Conservation (phyloP, 2,329 filamentous ascomycete species). For the Colletotrichum salicis region DNA sequence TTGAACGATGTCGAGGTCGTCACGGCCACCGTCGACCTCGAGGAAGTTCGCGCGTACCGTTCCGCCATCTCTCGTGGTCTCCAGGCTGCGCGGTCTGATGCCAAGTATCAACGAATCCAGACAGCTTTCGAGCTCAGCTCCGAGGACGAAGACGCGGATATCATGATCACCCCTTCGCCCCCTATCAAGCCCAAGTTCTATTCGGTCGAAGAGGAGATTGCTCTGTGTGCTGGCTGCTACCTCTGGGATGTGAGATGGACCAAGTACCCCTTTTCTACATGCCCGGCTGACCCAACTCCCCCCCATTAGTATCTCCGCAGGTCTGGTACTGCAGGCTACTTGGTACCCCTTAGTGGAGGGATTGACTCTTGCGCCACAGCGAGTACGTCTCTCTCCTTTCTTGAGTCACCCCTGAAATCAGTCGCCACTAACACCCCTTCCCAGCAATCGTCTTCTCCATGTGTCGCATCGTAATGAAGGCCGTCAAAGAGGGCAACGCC, state of each 20-base stretch:
- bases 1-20: slow-evolving; percentile 74
- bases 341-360: slow-evolving; percentile 64
- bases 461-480: slow-evolving; percentile 66
- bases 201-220: slow-evolving; percentile 74
- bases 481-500: slow-evolving; percentile 55
- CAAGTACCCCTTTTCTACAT: neutral
- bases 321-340: slow-evolving; percentile 58
- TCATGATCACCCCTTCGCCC: slow-evolving; percentile 53
- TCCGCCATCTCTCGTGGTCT: slow-evolving; percentile 65
- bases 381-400: slow-evolving; percentile 5
- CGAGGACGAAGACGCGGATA: slow-evolving; percentile 51
- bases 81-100: slow-evolving; percentile 63
- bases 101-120: slow-evolving; percentile 58
- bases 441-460: slow-evolving; percentile 54
- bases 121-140: slow-evolving; percentile 47
- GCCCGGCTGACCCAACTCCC: neutral
- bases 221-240: slow-evolving; percentile 72
- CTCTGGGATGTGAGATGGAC: slow-evolving; percentile 62
- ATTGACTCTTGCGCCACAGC: slow-evolving; percentile 68
- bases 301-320: slow-evolving; percentile 25
- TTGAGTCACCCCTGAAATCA: too few species aligned
- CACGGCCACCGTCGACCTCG: slow-evolving; percentile 74
- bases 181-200: slow-evolving; percentile 64
- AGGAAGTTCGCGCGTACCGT: slow-evolving; percentile 74
- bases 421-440: slow-evolving; percentile 27